Evolutionary conservation across 345 rosid species (phyloP), one percentile per base, ranked within the genome.

Genomic region (Laguncularia racemosa): DNA sequence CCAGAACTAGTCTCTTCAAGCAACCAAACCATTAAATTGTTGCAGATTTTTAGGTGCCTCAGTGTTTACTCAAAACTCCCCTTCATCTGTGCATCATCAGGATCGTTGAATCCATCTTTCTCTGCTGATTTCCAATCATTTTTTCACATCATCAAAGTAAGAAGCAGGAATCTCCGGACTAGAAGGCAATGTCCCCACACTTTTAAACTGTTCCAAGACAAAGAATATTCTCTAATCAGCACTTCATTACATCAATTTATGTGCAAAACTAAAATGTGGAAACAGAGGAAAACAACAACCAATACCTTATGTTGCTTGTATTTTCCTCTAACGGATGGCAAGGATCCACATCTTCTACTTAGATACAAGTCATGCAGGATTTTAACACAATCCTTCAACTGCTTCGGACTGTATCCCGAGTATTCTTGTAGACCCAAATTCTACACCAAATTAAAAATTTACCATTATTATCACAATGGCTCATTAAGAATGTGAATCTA

Each of bases 261-360:
- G 19, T 15, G 13, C 28, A 46, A 28, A 5, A 38, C 64, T 38
- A 9, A 21, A 9, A 15, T 13, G 11, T 16, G 15, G 44, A 38
- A 16, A 26, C 46, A 57, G 2, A 40, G 23, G 12, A 16, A 47
- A 50, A 23, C 14, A 14, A 43, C 5, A 57, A 4, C 38, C 20
- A 16, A 26, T 73, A 83, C 93, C 89, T 83, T 83, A 12, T 71
- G 80, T 50, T 67, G 78, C 69, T 58, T 77, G 68, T 85, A 85
- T 62, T 85, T 85, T 14, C 77, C 78, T 56, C 78, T 72, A 20
- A 83, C 76, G 38, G 88, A 77, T 12, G 58, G 75, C 53, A 71
- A 55, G 19, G 71, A 64, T 20, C 56, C 70, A 38, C 73, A 75
- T 58, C 67, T 76, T 66, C 81, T 66, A 44, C 81, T 74, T 55